Evolutionary conservation across 1,284 basidiomycete species (phyloP), one percentile per base, ranked within the genome.

Genomic region (Cerrena zonata): DNA sequence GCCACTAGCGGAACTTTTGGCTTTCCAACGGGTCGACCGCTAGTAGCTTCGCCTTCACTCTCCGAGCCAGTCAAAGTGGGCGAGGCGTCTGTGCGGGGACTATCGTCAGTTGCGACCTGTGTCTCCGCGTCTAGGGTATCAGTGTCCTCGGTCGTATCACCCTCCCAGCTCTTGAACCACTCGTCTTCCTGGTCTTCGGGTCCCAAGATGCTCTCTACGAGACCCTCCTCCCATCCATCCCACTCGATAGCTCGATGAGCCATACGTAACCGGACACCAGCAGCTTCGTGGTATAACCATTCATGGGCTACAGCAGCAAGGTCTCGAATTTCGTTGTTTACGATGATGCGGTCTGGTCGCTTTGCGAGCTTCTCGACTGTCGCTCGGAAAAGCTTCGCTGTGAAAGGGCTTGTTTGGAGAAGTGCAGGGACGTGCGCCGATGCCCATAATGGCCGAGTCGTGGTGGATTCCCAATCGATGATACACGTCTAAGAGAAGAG

Each of bases 381-480:
- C 47, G 80, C 74, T 19, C 81, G 80, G 71, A 86, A 89, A 30
- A 88, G 70, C 59, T 77, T 80, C 4, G 77, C 76, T 4, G 81
- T 80, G 70, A 88, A 88, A 0, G 84, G 81, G 53, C 81, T 82
- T 12, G 84, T 79, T 52, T 85, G 80, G 4, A 91, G 77, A 63
- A 90, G 89, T 0, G 85, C 79, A 0, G 87, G 86, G 2, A 89
- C 73, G 58, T 94, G 86, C 0, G 89, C 86, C 54, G 83, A 84
- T 23, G 84, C 84, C 79, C 91, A 90, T 19, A 91, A 74, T 5
- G 87, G 88, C 18, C 88, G 76, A 3, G 82, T 89, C 5, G 86
- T 88, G 15, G 87, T 89, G 10, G 86, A 87, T 63, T 91, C 87
- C 88, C 87, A 90, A 59, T 91, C 88, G 45, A 91, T 90, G 54